Evolutionary conservation across 2,329 filamentous ascomycete species (phyloP).

Genomic region (Aspergillus transmontanensis): DNA sequence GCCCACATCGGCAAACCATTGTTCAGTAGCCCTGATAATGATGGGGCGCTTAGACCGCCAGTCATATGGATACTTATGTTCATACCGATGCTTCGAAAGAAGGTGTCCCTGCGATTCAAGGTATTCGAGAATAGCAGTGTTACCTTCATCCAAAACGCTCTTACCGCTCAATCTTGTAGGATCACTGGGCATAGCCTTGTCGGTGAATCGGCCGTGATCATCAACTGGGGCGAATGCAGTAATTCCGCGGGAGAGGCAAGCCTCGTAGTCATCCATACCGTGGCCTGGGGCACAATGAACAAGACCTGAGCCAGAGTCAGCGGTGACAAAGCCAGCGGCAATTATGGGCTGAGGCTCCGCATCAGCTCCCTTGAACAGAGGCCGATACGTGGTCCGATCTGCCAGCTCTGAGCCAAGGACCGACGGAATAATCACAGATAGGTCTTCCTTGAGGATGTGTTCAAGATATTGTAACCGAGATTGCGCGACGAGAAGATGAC

Average conservation of each 20-base stretch:
- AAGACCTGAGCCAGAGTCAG: constrained; percentile 88
- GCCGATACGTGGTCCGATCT: constrained; percentile 65
- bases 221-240: constrained; percentile 80
- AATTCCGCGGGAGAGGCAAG: constrained; percentile 71
- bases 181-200: constrained; percentile 72
- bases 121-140: constrained; percentile 68
- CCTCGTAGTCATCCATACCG: constrained; percentile 93
- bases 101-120: constrained; percentile 63
- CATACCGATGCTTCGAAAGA: constrained; percentile 69
- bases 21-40: constrained; percentile 86
- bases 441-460: constrained; percentile 52
- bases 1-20: constrained; percentile 95
- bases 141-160: constrained; percentile 71
- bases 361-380: constrained; percentile 65
- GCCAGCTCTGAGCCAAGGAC: constrained; percentile 68
- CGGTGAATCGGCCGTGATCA: constrained; percentile 77
- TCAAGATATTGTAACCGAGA: constrained; percentile 65
- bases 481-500: constrained; percentile 70
- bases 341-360: constrained; percentile 69
- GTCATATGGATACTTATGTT: constrained; percentile 96
- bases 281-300: constrained; percentile 94
- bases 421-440: constrained; percentile 55
- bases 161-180: constrained; percentile 70
- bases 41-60: constrained; percentile 95
- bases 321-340: constrained; percentile 84